phyloP scores from a whole-genome alignment of 257 asterid species.

The Asclepias syriaca region DNA sequence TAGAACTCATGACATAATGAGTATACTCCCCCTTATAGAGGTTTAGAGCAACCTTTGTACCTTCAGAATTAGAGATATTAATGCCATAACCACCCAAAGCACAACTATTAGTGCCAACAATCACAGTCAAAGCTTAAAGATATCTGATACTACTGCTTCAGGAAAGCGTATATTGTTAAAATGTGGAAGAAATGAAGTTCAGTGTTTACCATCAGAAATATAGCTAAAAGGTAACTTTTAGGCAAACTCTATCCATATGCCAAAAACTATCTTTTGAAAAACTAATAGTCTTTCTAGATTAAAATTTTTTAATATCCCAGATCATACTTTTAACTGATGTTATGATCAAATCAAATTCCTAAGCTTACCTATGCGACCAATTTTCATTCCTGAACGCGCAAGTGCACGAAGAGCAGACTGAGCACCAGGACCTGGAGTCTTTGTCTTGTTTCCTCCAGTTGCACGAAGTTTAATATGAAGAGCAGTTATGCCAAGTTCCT shows the following conservation, averaged over 20 bases:
- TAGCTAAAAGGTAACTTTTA: neutral
- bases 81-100: neutral
- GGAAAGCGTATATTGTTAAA: neutral
- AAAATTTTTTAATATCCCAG: neutral
- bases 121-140: neutral
- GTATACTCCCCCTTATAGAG: neutral
- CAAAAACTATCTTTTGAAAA: neutral
- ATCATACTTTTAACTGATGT: neutral
- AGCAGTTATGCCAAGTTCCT: slow-evolving; percentile 87
- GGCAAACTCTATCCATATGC: neutral
- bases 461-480: slow-evolving; percentile 91
- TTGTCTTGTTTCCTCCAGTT: slow-evolving; percentile 89
- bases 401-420: slow-evolving; percentile 91
- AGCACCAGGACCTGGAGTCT: slow-evolving; percentile 97
- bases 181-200: neutral
- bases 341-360: neutral
- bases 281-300: neutral
- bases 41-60: neutral
- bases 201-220: neutral
- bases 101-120: neutral
- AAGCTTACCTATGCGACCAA: slow-evolving; percentile 83
- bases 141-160: neutral
- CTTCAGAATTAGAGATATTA: neutral
- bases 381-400: slow-evolving; percentile 94
- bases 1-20: neutral